phyloP scores from a whole-genome alignment of 73 alveolate species.

The Tetrahymena thermophila region DNA sequence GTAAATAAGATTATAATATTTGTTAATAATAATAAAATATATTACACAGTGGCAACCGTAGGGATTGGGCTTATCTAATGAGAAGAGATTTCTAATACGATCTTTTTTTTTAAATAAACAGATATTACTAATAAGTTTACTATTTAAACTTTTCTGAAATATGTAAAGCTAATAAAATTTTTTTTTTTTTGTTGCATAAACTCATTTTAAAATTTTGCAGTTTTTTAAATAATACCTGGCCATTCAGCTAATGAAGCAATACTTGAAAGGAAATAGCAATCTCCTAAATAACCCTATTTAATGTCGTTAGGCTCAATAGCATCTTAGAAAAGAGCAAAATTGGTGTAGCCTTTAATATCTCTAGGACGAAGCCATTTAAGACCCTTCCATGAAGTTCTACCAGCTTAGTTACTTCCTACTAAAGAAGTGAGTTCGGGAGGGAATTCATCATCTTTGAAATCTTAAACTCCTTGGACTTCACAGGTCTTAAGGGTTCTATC shows the following conservation, averaged over 20 bases:
- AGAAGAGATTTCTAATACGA: not conserved
- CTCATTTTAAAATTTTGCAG: not conserved
- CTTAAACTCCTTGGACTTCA: not conserved
- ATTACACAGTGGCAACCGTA: not conserved
- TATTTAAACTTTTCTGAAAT: not conserved
- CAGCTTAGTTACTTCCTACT: not conserved
- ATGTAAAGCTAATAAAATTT: not conserved
- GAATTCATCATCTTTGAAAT: not conserved
- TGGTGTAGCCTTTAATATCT: not conserved
- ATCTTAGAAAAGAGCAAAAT: not conserved
- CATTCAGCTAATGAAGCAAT: conserved; percentile 70
- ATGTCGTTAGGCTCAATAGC: conserved; percentile 71
- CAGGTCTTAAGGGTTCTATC: not conserved
- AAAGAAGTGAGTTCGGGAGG: not conserved
- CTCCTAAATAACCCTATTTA: conserved; percentile 71
- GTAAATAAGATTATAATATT: not conserved
- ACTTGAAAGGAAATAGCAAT: conserved; percentile 78
- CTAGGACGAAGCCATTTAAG: not conserved
- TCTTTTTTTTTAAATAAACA: not conserved
- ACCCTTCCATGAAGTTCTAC: not conserved
- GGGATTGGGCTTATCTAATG: not conserved
- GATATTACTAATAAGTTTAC: not conserved
- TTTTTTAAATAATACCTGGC: conserved; percentile 28
- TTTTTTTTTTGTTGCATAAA: not conserved
- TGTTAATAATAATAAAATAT: not conserved